Evolutionary conservation across 2,329 filamentous ascomycete species (phyloP).

Genomic region (Alternaria gaisen): DNA sequence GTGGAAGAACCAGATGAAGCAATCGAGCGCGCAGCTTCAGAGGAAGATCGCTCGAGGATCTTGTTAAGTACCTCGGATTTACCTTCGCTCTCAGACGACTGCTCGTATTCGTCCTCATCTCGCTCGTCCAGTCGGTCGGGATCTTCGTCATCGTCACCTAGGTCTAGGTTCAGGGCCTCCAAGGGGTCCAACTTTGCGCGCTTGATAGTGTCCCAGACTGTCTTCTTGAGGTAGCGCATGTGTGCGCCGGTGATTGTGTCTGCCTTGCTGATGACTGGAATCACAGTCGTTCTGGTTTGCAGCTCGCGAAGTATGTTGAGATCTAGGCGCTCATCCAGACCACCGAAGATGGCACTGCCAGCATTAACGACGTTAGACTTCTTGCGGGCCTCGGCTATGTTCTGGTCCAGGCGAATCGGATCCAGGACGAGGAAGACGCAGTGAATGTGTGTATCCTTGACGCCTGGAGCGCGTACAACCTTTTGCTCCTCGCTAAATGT

Average conservation of each 20-base stretch:
- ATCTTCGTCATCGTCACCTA: conserved; percentile 70
- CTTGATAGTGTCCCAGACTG: conserved; percentile 88
- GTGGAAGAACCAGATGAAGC: conserved; percentile 45
- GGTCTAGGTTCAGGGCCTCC: conserved; percentile 83
- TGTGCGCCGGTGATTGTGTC: conserved; percentile 96
- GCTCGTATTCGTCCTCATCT: conserved; percentile 59
- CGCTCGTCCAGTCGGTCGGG: conserved; percentile 61
- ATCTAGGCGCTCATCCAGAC: conserved; percentile 87
- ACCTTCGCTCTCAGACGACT: conserved; percentile 46
- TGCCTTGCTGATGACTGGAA: conserved; percentile 95
- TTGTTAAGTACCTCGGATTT: conserved; percentile 51
- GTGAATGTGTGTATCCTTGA: conserved; percentile 96
- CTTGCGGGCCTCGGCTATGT: conserved; percentile 72
- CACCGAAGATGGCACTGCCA: conserved; percentile 66
- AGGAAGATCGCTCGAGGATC: conserved; percentile 49
- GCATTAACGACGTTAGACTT: conserved; percentile 58
- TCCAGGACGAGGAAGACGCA: conserved; percentile 93
- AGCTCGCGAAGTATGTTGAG: conserved; percentile 87
- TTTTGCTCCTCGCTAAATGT: conserved; percentile 98
- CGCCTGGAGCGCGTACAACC: conserved; percentile 89
- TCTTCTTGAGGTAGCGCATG: conserved; percentile 90
- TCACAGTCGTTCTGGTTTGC: conserved; percentile 92
- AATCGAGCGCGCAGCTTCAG: conserved; percentile 46
- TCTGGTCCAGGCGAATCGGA: conserved; percentile 83
- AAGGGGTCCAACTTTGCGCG: conserved; percentile 86